Evolutionary conservation across 2,329 filamentous ascomycete species (phyloP), one percentile per base, ranked within the genome.

Genomic region (Fusarium chaquense): DNA sequence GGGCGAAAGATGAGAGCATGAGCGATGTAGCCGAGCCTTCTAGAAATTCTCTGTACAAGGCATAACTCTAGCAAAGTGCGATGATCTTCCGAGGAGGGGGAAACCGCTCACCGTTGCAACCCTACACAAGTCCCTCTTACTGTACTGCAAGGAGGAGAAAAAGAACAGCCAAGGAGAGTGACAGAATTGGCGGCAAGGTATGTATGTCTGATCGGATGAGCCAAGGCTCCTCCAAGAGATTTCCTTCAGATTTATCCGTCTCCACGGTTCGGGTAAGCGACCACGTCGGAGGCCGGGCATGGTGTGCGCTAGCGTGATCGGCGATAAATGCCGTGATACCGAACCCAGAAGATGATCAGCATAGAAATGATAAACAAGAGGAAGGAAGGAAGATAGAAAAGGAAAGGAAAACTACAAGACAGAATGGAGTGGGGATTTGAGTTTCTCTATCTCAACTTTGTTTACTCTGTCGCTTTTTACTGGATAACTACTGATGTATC

Each of bases 291-390:
- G 24, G 26, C 47, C 33, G 47, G 22, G 28, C 33, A 40, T 38
- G 18, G 22, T 51, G 16, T 38, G 47, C 61, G 61, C 62, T 65
- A 65, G 54, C 54, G 54, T 65, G 61, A 65, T 61, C 62, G 62
- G 62, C 32, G 4, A 43, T 13, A 8, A 53, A 65, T 40, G 38
- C 62, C 62, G 62, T 60, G 61, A 65, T 52, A 65, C 62, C 62
- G 62, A 65, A 65, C 61, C 61, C n/a, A 54, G 61, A 15, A 38
- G 26, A 24, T 16, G 62, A 65, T 65, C 62, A 45, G 33, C 54
- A 47, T 15, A 40, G 12, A 6, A 51, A 38, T 16, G 11, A 52
- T 56, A 22, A 38, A 41, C 46, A 47, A 47, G 41, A 45, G 35
- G 8, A 35, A 50, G 30, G 49, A 28, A 51, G 33, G 11, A 12